Percentiles rank a stretch among this genome's conserved stretches.
Conservation (phyloP, 495 filamentous ascomycete species). For the Coniosporium apollinis region DNA sequence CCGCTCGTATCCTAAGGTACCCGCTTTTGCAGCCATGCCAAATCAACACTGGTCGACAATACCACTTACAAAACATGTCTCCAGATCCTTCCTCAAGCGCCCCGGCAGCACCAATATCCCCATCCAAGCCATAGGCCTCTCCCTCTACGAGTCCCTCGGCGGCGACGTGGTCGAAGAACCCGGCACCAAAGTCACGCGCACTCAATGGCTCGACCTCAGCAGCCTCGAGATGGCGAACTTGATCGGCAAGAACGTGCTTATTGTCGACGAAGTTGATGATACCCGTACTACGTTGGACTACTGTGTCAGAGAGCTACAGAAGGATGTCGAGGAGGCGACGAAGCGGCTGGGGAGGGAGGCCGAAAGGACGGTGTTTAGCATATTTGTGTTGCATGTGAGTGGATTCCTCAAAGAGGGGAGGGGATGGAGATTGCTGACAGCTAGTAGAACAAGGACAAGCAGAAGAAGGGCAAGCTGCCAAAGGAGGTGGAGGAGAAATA, state of each 20-base stretch:
- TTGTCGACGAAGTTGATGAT: slow-evolving; percentile 98
- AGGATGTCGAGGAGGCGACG: slow-evolving; percentile 78
- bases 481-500: slow-evolving; percentile 51
- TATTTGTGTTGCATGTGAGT: slow-evolving; percentile 90
- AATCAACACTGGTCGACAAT: too few relatives aligned
- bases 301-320: slow-evolving; percentile 85
- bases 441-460: too few relatives aligned
- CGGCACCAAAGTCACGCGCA: slow-evolving; percentile 89
- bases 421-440: too few relatives aligned
- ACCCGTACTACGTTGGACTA: slow-evolving; percentile 95
- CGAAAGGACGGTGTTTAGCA: slow-evolving; percentile 67
- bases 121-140: slow-evolving; percentile 97
- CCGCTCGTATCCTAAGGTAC: slow-evolving; percentile 83
- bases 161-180: slow-evolving; percentile 45
- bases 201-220: slow-evolving; percentile 92
- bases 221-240: slow-evolving; percentile 80
- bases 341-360: slow-evolving; percentile 45
- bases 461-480: slow-evolving; percentile 78
- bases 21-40: too few relatives aligned
- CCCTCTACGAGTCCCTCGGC: slow-evolving; percentile 75
- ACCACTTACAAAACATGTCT: too few relatives aligned
- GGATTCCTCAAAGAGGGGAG: slow-evolving; percentile 62
- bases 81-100: slow-evolving; percentile 81
- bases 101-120: slow-evolving; percentile 84
- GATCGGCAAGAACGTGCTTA: slow-evolving; percentile 92